These are phyloP conservation scores for Panaeolus papilionaceus DNA, from an alignment of 768 basidiomycete species.

Conservation along the genomic window DNA sequence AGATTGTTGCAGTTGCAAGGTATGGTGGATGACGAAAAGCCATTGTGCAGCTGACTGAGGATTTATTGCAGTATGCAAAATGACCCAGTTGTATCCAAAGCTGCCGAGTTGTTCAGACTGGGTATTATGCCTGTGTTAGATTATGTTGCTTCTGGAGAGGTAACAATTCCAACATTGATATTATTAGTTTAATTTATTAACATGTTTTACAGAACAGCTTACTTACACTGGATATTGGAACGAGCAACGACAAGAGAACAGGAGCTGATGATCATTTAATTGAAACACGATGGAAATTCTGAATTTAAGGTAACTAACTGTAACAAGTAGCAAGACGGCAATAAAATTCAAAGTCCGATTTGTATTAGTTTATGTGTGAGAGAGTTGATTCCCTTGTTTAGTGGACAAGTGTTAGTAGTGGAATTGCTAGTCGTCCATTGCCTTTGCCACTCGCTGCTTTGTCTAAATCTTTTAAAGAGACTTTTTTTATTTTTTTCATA, in stretches of 20 bases:
- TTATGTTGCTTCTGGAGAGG: conserved; percentile 79
- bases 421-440: neutral
- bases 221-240: conserved; percentile 1
- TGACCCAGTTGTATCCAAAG: conserved; percentile 81
- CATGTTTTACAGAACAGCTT: neutral
- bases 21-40: conserved; percentile 26
- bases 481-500: conserved; percentile 12
- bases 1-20: conserved; percentile 73
- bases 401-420: neutral
- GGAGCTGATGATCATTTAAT: neutral
- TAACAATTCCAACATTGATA: conserved; percentile 32
- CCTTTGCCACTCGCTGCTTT: conserved; percentile 4
- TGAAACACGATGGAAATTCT: conserved; percentile 13
- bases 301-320: neutral
- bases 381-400: neutral
- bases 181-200: neutral
- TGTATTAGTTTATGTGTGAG: neutral
- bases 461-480: conserved; percentile 3
- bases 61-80: conserved; percentile 67
- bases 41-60: neutral
- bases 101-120: conserved; percentile 78
- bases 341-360: conserved; percentile 12
- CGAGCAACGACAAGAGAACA: neutral
- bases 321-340: too few relatives aligned
- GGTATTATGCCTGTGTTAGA: conserved; percentile 81